These are phyloP conservation scores for Ceratocystis albifundus DNA, from an alignment of 2,329 filamentous ascomycete genomes.

Conservation along the genomic window DNA sequence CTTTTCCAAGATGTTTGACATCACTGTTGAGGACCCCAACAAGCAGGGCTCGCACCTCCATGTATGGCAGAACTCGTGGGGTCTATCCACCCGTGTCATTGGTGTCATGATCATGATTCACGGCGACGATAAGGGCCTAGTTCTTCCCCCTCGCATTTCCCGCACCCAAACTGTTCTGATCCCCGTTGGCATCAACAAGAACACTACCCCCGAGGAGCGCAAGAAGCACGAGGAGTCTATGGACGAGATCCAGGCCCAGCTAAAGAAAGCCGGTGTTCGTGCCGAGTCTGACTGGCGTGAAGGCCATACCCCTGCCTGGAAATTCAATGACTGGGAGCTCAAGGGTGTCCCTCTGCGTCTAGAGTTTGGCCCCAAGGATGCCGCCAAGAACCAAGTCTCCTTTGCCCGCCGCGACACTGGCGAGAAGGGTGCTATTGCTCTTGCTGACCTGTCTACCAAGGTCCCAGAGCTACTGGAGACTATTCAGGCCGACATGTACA, in stretches of 20 bases:
- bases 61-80: constrained; percentile 99
- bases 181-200: constrained; percentile 85
- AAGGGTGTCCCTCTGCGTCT: constrained; percentile 89
- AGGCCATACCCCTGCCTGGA: constrained; percentile 88
- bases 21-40: constrained; percentile 84
- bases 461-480: constrained; percentile 74
- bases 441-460: constrained; percentile 59
- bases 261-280: constrained; percentile 65
- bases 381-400: constrained; percentile 71
- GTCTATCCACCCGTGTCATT: constrained; percentile 89
- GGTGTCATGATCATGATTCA: constrained; percentile 99
- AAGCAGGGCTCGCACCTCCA: constrained; percentile 69
- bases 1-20: constrained; percentile 98
- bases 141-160: constrained; percentile 81
- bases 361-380: constrained; percentile 92
- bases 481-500: constrained; percentile 75
- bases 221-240: constrained; percentile 65
- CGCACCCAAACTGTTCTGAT: constrained; percentile 79
- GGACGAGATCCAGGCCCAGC: constrained; percentile 53
- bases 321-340: constrained; percentile 98
- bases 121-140: constrained; percentile 87
- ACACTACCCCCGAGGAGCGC: constrained; percentile 68
- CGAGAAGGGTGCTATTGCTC: constrained; percentile 68
- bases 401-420: constrained; percentile 78
- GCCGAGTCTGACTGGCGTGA: constrained; percentile 75